Evolutionary conservation across 768 basidiomycete genomes (phyloP).

Genomic region (Polyporus arcularius): DNA sequence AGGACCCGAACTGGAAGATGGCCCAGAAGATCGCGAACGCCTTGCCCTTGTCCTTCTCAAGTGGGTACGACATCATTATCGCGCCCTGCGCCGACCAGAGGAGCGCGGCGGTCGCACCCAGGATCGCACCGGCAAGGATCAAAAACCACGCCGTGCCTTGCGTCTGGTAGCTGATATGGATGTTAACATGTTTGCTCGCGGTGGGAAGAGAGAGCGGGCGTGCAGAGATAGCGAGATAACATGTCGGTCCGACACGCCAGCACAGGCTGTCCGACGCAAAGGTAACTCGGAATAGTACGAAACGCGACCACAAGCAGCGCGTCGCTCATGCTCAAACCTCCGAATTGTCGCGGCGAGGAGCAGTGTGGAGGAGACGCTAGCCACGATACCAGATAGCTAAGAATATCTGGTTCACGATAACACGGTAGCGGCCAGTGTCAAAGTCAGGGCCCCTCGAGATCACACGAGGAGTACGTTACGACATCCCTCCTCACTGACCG

Average conservation of each 20-base stretch:
- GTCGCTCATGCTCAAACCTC: too few species aligned
- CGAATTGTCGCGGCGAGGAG: too few species aligned
- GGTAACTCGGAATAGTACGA: too few species aligned
- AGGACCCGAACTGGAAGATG: constrained; percentile 45
- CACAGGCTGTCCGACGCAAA: neutral
- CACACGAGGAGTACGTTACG: too few species aligned
- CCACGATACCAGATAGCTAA: too few species aligned
- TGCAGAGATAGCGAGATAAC: neutral
- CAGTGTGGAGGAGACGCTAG: too few species aligned
- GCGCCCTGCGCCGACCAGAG: constrained; percentile 56
- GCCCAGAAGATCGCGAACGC: constrained; percentile 57
- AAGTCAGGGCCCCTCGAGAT: too few species aligned
- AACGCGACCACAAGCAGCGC: too few species aligned
- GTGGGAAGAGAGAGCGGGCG: neutral
- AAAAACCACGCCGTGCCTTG: constrained; percentile 46
- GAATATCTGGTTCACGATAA: too few species aligned
- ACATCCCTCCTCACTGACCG: too few species aligned
- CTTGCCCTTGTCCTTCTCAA: constrained; percentile 56
- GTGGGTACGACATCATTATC: constrained; percentile 58
- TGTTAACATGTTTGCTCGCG: neutral
- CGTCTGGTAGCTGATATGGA: constrained; percentile 33
- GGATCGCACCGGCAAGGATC: constrained; percentile 49
- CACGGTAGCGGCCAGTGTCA: too few species aligned
- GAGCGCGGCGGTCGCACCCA: constrained; percentile 51
- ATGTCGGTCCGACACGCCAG: constrained; percentile 1